A percentile compares a stretch with the other conserved stretches of the same genome.
Evolutionary conservation across 2,329 filamentous ascomycete species (phyloP).

Genomic region (Stachybotrys chlorohalonatus): DNA sequence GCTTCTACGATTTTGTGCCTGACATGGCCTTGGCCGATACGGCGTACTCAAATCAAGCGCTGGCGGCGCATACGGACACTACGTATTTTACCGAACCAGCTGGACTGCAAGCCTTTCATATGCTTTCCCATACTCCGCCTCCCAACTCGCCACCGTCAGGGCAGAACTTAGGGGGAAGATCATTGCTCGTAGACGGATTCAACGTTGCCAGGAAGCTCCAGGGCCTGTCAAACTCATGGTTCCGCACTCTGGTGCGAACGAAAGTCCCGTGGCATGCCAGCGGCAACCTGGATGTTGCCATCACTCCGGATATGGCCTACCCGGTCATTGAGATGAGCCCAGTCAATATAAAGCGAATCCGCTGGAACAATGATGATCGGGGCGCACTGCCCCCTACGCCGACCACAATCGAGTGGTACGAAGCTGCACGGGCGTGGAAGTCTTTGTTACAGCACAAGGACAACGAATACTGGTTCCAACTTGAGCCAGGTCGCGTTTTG

Average conservation of each 20-base stretch:
- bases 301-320: constrained; percentile 60
- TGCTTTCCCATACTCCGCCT: constrained; percentile 60
- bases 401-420: constrained; percentile 60
- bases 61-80: constrained; percentile 85
- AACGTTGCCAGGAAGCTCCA: constrained; percentile 55
- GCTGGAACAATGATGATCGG: constrained; percentile 93
- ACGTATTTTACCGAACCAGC: constrained; percentile 93
- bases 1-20: constrained; percentile 72
- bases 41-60: constrained; percentile 77
- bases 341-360: constrained; percentile 45
- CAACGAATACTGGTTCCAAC: constrained; percentile 70
- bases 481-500: constrained; percentile 68
- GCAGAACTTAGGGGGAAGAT: constrained; percentile 55
- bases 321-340: constrained; percentile 61
- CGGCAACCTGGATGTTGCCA: constrained; percentile 75
- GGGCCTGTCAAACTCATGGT: constrained; percentile 44
- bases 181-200: constrained; percentile 82
- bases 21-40: constrained; percentile 83
- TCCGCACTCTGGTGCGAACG: constrained; percentile 44
- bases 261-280: constrained; percentile 75
- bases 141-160: constrained; percentile 20
- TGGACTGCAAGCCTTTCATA: constrained; percentile 85
- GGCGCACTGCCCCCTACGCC: constrained; percentile 53
- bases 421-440: constrained; percentile 67
- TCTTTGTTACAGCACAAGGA: constrained; percentile 54